Evolutionary conservation across 768 basidiomycete genomes (phyloP).

Genomic region (Suillus discolor): DNA sequence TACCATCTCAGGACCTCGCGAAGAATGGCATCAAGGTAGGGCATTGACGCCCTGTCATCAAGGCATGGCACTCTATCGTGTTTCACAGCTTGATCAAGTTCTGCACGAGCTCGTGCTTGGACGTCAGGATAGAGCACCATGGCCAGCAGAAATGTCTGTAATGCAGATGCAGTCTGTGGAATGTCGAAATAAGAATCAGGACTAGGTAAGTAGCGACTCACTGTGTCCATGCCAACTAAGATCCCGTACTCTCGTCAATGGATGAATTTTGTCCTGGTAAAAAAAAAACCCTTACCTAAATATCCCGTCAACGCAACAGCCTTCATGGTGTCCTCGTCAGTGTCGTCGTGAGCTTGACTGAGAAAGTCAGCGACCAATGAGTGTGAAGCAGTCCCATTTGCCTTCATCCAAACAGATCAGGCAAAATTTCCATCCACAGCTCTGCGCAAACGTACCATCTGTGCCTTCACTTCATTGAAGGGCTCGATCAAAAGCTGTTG

Average conservation of each 20-base stretch:
- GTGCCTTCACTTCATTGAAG: too few species aligned
- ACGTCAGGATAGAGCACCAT: constrained; percentile 31
- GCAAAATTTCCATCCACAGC: too few species aligned
- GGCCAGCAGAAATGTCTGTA: constrained; percentile 30
- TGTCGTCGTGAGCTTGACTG: too few species aligned
- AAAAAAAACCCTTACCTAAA: neutral
- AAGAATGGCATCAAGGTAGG: constrained; percentile 27
- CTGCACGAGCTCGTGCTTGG: constrained; percentile 28
- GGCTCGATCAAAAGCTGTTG: too few species aligned
- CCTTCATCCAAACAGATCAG: too few species aligned
- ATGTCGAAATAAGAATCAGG: neutral
- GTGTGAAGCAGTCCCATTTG: too few species aligned
- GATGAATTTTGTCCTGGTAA: neutral
- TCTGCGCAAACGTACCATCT: too few species aligned
- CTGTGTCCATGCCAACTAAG: constrained; percentile 4
- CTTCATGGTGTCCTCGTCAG: too few species aligned
- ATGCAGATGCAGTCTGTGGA: constrained; percentile 21
- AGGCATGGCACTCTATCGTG: constrained; percentile 15
- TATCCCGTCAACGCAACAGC: too few species aligned
- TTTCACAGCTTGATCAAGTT: constrained; percentile 25
- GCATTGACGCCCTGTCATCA: constrained; percentile 21
- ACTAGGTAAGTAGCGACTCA: neutral
- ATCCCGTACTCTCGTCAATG: neutral
- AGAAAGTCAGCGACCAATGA: too few species aligned
- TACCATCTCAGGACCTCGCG: constrained; percentile 24